Conservation (phyloP, 345 rosid species). For the Eucalyptus sp. region DNA sequence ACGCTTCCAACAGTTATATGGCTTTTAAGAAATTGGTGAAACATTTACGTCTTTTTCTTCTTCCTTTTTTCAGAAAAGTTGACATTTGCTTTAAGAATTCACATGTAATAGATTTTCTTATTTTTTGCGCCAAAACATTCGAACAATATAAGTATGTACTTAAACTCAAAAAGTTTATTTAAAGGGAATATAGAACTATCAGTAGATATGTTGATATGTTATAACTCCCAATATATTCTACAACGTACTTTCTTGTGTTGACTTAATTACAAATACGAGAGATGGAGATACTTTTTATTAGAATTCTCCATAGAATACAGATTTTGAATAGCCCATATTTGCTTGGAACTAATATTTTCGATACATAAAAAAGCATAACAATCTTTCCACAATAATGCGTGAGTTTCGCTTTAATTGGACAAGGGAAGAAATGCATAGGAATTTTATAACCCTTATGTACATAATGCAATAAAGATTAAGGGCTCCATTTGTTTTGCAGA, state of each 20-base stretch:
- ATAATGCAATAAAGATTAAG: neutral
- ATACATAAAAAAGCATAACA: neutral
- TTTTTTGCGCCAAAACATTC: neutral
- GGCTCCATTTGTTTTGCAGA: neutral
- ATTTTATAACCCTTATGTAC: neutral
- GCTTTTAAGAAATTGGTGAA: neutral
- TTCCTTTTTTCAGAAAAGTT: neutral
- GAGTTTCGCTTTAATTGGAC: neutral
- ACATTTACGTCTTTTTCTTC: neutral
- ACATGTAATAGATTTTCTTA: neutral
- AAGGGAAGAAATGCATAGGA: neutral
- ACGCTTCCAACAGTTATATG: neutral
- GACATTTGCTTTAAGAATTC: neutral
- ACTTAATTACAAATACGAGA: neutral
- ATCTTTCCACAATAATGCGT: neutral
- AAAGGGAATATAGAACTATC: neutral
- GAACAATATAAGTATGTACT: neutral
- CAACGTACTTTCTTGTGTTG: neutral
- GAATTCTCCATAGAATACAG: neutral
- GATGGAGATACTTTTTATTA: neutral
- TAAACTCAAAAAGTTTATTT: neutral
- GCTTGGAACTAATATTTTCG: neutral
- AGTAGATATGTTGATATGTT: neutral
- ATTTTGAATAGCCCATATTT: neutral
- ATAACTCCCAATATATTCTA: neutral